Base-by-base conservation (phyloP, 129 eudicot species). In the Chrysanthemum makinoi region DNA sequence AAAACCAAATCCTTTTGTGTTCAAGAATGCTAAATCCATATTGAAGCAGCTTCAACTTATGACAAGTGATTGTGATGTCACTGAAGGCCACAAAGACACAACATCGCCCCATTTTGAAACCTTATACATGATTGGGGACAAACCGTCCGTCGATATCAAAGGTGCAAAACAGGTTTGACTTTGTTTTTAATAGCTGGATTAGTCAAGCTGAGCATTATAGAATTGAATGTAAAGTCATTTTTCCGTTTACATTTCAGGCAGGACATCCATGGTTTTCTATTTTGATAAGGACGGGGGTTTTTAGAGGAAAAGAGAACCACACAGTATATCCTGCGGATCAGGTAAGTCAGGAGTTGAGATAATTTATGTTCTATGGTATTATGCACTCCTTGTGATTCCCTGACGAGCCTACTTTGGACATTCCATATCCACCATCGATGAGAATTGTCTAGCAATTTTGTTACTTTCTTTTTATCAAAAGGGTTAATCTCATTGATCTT, bases 241-340 rank as follows among this genome's bases (percentile, higher is more conserved):
- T 57, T 14, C 13, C 44, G 3, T 57, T 58, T 33, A 68, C 22
- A 69, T 74, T 28, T 63, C 86, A 91, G 98, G 95, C 96, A 0
- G 98, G 98, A 52, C 77, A 74, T 74, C 96, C 96, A 12, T 91
- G 98, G 98, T 83, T 84, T 70, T 86, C 96, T 51, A 91, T 91
- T 62, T 82, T 91, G 82, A 88, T 94, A 26, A 84, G 96, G 69
- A 80, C 98, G 8, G 98, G 95, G 20, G 95, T 91, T 58, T 88
- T 91, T 70, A 79, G 77, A 80, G 97, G 85, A 66, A 81, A 82
- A 67, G 83, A 65, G 66, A 91, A 88, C 72, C 91, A 88, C 77
- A 66, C 60, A 13, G 81, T 73, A 11, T 77, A 75, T 83, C 96
- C 96, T 12, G 97, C 94, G 30, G 87, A 91, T 76, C 53, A 74